A percentile compares a stretch with the other conserved stretches of the same genome.
phyloP scores from a whole-genome alignment of 768 basidiomycete species.

The Crucibulum laeve region DNA sequence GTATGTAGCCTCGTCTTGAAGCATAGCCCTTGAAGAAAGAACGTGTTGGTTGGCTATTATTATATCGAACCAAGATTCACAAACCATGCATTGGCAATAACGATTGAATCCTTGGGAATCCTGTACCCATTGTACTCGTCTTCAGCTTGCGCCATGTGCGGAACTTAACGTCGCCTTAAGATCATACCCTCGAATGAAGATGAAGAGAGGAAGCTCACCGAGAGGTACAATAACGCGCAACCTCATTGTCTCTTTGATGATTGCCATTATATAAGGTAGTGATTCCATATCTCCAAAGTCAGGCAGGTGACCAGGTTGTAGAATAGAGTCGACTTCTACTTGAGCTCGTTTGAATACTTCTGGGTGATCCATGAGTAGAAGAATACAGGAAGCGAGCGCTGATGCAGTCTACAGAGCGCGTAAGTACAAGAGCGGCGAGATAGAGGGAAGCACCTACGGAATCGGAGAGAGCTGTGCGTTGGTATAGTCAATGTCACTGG shows the following conservation, averaged over 20 bases:
- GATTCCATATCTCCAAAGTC: slow-evolving; percentile 20
- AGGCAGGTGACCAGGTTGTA: slow-evolving; percentile 25
- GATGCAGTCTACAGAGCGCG: too few relatives aligned
- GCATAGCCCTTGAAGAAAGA: slow-evolving; percentile 24
- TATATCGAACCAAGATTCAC: not conserved
- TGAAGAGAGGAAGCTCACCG: slow-evolving; percentile 9
- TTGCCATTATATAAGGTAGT: slow-evolving; percentile 26
- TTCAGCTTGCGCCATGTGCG: not conserved
- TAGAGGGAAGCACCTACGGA: too few relatives aligned
- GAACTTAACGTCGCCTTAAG: not conserved
- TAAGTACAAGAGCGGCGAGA: too few relatives aligned
- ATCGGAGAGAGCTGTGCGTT: too few relatives aligned
- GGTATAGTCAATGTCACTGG: too few relatives aligned
- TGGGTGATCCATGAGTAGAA: slow-evolving; percentile 24
- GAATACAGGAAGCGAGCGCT: slow-evolving; percentile 23
- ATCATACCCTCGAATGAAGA: not conserved
- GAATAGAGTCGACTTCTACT: slow-evolving; percentile 25
- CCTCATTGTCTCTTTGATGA: slow-evolving; percentile 23
- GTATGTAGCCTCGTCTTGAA: slow-evolving; percentile 25
- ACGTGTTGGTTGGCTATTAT: not conserved
- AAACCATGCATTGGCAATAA: slow-evolving; percentile 24
- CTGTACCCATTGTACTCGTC: too few relatives aligned
- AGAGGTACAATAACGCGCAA: slow-evolving; percentile 20
- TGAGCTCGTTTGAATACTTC: slow-evolving; percentile 27
- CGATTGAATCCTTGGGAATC: slow-evolving; percentile 28